Percentiles rank a stretch among this genome's conserved stretches.
Evolutionary conservation across 208 protist genomes (phyloP).

Genomic region (Acanthamoeba lenticulata): DNA sequence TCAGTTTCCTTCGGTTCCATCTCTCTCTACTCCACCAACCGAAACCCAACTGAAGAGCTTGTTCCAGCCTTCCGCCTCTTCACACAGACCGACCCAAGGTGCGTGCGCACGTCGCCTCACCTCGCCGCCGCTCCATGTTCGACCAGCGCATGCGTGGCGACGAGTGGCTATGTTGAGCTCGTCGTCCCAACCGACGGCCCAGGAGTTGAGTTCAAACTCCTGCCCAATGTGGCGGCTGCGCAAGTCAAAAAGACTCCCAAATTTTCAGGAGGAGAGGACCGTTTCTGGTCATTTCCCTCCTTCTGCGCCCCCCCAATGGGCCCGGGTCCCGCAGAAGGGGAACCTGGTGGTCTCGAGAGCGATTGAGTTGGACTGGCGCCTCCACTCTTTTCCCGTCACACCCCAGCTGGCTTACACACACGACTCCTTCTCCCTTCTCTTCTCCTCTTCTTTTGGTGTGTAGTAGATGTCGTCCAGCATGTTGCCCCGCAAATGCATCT

Average conservation of each 20-base stretch:
- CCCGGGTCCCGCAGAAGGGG: neutral
- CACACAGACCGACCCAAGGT: neutral
- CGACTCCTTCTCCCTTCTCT: neutral
- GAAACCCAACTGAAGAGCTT: neutral
- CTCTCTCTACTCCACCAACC: neutral
- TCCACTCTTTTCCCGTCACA: neutral
- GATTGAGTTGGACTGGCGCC: neutral
- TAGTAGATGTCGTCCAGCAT: conserved; percentile 13
- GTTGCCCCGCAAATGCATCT: conserved; percentile 57
- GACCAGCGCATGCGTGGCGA: too few relatives aligned
- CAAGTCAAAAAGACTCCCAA: too few relatives aligned
- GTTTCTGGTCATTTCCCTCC: neutral
- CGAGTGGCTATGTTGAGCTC: too few relatives aligned
- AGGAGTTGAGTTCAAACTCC: too few relatives aligned
- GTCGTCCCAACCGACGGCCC: too few relatives aligned
- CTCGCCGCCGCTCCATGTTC: too few relatives aligned
- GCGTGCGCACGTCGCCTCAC: neutral
- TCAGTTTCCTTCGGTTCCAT: neutral
- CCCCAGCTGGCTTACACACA: neutral
- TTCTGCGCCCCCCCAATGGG: neutral
- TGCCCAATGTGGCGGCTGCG: too few relatives aligned
- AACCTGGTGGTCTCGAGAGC: neutral
- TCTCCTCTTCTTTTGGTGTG: neutral
- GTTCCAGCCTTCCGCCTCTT: neutral
- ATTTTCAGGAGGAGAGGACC: neutral